These are phyloP conservation scores for Phytophthora pluvialis DNA, from an alignment of 352 stramenopile genomes.

Conservation along the genomic window DNA sequence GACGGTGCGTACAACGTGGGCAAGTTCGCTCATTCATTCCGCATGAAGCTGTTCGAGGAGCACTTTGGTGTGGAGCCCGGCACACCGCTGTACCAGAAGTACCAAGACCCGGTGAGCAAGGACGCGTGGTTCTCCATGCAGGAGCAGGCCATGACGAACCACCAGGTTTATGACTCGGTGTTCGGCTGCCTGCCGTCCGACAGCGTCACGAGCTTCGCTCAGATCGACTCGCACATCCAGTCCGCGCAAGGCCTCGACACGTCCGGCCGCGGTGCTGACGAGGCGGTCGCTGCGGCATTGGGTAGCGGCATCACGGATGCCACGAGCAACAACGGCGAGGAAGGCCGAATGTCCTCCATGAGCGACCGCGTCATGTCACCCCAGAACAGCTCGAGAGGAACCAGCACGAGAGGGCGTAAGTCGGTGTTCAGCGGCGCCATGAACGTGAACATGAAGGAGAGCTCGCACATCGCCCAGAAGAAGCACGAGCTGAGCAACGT, in stretches of 20 bases:
- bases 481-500: constrained; percentile 76
- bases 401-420: constrained; percentile 34
- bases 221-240: constrained; percentile 67
- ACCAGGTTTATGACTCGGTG: constrained; percentile 84
- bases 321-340: constrained; percentile 30
- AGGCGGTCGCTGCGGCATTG: constrained; percentile 30
- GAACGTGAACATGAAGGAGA: constrained; percentile 76
- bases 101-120: constrained; percentile 62
- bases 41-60: constrained; percentile 88
- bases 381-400: constrained; percentile 23
- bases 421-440: constrained; percentile 67
- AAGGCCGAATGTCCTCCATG: constrained; percentile 29
- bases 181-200: constrained; percentile 84
- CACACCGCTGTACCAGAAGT: constrained; percentile 59
- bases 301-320: constrained; percentile 26
- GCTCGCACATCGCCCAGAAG: constrained; percentile 58
- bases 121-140: constrained; percentile 86
- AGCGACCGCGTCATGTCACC: constrained; percentile 31
- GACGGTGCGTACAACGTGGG: constrained; percentile 58
- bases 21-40: constrained; percentile 87
- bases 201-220: constrained; percentile 68
- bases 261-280: constrained; percentile 36
- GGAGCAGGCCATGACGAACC: constrained; percentile 85
- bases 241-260: constrained; percentile 37
- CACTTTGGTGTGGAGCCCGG: constrained; percentile 74